phyloP scores from a whole-genome alignment of 1,284 basidiomycete genomes.

The Schizophyllum commune region DNA sequence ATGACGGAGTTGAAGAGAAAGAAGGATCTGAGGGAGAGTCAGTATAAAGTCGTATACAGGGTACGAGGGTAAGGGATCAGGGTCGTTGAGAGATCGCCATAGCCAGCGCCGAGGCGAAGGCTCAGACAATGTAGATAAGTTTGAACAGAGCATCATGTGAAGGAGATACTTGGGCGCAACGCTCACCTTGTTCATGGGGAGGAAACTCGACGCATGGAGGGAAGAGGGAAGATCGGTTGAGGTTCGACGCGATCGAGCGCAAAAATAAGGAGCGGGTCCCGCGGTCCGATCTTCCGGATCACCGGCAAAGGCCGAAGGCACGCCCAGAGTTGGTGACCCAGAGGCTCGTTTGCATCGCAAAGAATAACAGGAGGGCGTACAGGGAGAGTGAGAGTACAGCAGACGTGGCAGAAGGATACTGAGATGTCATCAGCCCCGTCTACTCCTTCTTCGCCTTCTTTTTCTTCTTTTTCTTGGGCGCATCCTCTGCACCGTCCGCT shows the following conservation, averaged over 20 bases:
- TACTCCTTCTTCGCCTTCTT: neutral
- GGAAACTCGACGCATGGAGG: neutral
- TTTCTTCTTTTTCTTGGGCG: neutral
- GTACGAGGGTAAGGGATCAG: neutral
- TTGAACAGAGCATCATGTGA: neutral
- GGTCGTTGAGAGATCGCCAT: neutral
- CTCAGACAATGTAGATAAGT: neutral
- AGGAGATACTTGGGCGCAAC: neutral
- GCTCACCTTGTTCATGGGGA: neutral
- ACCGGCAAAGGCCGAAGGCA: neutral
- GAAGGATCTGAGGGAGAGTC: neutral
- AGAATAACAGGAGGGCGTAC: too few relatives aligned
- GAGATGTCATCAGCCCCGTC: neutral
- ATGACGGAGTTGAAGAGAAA: neutral
- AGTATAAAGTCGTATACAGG: neutral
- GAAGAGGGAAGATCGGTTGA: neutral
- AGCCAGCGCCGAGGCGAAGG: neutral
- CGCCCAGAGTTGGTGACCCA: neutral
- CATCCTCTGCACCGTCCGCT: neutral
- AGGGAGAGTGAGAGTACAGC: too few relatives aligned
- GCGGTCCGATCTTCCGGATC: neutral
- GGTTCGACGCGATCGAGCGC: neutral
- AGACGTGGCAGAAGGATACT: neutral
- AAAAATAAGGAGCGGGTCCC: neutral
- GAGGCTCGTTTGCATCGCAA: neutral